Evolutionary conservation across 2,329 filamentous ascomycete species (phyloP).

Genomic region (Fusarium avenaceum): DNA sequence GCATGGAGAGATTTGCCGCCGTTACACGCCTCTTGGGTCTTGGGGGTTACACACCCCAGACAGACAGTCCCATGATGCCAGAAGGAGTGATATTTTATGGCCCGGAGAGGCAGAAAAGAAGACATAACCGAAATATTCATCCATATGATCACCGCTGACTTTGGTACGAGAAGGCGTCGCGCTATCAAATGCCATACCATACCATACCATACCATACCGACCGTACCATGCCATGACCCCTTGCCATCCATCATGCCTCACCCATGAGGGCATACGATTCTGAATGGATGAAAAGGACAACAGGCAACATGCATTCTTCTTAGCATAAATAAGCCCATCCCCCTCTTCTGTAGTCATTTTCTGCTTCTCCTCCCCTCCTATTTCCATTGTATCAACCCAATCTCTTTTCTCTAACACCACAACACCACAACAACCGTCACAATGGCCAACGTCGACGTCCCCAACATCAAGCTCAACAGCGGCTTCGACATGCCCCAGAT

Average conservation of each 20-base stretch:
- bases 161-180: constrained; percentile 31
- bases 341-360: constrained; percentile 27
- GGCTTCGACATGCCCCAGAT: constrained; percentile 80
- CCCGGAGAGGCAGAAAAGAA: constrained; percentile 4
- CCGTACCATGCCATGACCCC: constrained; percentile 6
- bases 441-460: constrained; percentile 53
- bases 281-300: neutral
- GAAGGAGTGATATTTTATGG: constrained; percentile 26
- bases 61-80: constrained; percentile 36
- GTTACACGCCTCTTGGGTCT: constrained; percentile 22
- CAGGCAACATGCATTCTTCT: constrained; percentile 28
- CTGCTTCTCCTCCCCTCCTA: constrained; percentile 16
- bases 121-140: neutral
- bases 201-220: constrained; percentile 7
- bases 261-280: constrained; percentile 39
- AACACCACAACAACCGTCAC: constrained; percentile 39
- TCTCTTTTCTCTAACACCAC: constrained; percentile 14
- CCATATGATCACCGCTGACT: constrained; percentile 14
- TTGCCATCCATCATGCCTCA: constrained; percentile 35
- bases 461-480: constrained; percentile 73
- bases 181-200: constrained; percentile 40
- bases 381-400: constrained; percentile 7
- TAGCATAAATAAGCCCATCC: constrained; percentile 39
- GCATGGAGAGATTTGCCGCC: constrained; percentile 32
- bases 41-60: constrained; percentile 15